These are phyloP conservation scores for Aspergillus quadricinctus DNA, from an alignment of 2,329 filamentous ascomycete species.

Conservation along the genomic window DNA sequence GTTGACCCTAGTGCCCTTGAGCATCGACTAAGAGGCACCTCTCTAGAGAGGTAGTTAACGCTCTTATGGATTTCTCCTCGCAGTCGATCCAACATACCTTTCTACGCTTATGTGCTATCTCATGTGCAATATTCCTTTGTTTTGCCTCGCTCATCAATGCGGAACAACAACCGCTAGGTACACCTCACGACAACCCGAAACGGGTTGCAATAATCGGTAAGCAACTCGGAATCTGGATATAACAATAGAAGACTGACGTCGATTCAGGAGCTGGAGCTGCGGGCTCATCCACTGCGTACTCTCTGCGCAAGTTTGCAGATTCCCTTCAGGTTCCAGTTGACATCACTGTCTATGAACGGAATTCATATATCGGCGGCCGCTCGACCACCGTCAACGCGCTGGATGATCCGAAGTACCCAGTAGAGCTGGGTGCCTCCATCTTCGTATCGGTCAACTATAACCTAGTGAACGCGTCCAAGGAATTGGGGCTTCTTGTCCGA, in stretches of 20 bases:
- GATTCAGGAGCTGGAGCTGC: slow-evolving; percentile 76
- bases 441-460: slow-evolving; percentile 85
- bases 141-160: slow-evolving; percentile 18
- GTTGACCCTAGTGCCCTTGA: background rate
- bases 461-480: slow-evolving; percentile 65
- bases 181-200: slow-evolving; percentile 18
- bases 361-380: slow-evolving; percentile 73
- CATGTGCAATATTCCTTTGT: slow-evolving; percentile 8
- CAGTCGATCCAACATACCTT: background rate
- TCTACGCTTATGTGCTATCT: slow-evolving; percentile 7
- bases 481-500: slow-evolving; percentile 64
- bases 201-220: slow-evolving; percentile 35
- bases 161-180: slow-evolving; percentile 21
- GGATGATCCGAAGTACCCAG: slow-evolving; percentile 59
- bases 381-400: slow-evolving; percentile 79
- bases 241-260: slow-evolving; percentile 3
- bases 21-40: background rate
- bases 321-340: slow-evolving; percentile 60
- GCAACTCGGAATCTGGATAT: slow-evolving; percentile 3
- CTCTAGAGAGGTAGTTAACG: background rate
- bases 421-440: slow-evolving; percentile 88
- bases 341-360: slow-evolving; percentile 84
- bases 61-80: slow-evolving; percentile 7
- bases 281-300: slow-evolving; percentile 81
- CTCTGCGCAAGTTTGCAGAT: slow-evolving; percentile 67